Conservation (phyloP, 805 yeast species). For the Wickerhamiella dianesei region DNA sequence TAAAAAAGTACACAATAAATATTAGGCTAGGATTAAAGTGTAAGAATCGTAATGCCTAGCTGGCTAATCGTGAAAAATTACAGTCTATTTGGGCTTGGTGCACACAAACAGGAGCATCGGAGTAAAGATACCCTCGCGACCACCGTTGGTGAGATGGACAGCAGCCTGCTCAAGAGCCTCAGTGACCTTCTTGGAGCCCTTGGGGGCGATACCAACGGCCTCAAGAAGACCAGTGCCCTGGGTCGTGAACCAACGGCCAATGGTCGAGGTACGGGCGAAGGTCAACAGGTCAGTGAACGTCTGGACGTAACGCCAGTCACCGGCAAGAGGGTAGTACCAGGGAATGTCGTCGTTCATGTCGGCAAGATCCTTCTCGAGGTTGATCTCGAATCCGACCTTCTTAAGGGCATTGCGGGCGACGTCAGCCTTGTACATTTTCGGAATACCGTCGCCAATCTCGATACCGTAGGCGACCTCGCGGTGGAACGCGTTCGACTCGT, state of each 20-base stretch:
- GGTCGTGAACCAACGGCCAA: conserved; percentile 82
- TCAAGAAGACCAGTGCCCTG: conserved; percentile 71
- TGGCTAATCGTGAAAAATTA: too few relatives aligned
- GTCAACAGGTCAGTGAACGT: conserved; percentile 64
- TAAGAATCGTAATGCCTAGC: too few relatives aligned
- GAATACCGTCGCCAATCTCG: conserved; percentile 97
- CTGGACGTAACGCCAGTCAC: conserved; percentile 84
- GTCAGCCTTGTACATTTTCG: conserved; percentile 78
- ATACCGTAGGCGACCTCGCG: conserved; percentile 93
- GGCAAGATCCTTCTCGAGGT: conserved; percentile 69
- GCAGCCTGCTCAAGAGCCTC: conserved; percentile 95
- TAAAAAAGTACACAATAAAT: too few relatives aligned
- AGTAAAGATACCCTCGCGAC: conserved; percentile 75
- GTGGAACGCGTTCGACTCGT: conserved; percentile 75
- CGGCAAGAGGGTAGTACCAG: conserved; percentile 95
- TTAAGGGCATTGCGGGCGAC: conserved; percentile 82
- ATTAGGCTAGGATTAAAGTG: too few relatives aligned
- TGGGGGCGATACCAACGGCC: conserved; percentile 75
- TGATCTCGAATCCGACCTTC: conserved; percentile 75
- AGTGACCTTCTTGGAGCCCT: conserved; percentile 83
- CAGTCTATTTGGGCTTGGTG: conserved; percentile 75
- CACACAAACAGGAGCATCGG: conserved; percentile 94
- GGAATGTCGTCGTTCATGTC: conserved; percentile 72
- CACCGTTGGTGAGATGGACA: conserved; percentile 86
- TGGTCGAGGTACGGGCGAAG: conserved; percentile 69